Conservation (phyloP, 441 rosid genomes). For the Erodium trifolium region DNA sequence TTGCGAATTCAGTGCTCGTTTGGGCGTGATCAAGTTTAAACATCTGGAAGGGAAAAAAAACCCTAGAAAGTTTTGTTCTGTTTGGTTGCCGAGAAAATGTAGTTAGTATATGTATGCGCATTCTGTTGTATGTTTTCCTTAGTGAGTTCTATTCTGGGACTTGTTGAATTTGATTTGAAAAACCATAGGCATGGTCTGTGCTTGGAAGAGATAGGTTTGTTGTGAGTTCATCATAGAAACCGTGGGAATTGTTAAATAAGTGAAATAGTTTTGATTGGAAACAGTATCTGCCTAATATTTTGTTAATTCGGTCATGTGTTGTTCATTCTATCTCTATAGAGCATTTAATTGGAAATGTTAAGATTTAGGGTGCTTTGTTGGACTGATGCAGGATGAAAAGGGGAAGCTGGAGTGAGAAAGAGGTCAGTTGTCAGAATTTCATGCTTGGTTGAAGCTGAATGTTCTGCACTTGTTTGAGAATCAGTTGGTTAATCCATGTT, state of each 20-base stretch:
- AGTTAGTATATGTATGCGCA: neutral
- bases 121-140: neutral
- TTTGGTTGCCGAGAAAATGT: conserved; percentile 6
- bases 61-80: neutral
- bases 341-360: neutral
- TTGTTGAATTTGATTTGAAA: neutral
- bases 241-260: neutral
- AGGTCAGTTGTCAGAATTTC: conserved; percentile 13
- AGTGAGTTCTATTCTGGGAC: neutral
- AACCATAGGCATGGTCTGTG: neutral
- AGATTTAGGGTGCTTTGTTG: conserved; percentile 8
- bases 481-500: neutral
- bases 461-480: neutral
- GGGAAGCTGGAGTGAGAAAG: conserved; percentile 20
- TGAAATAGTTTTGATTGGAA: neutral
- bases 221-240: neutral
- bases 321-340: neutral
- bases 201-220: neutral
- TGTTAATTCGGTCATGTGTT: neutral
- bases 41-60: neutral
- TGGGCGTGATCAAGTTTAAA: neutral
- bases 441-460: neutral
- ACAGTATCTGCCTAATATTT: neutral
- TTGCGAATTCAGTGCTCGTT: neutral
- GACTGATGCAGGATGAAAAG: conserved; percentile 19